Evolutionary conservation across 371 early-diverging fungal species (phyloP), one percentile per base, ranked within the genome.

Genomic region (Apophysomyces sp.): DNA sequence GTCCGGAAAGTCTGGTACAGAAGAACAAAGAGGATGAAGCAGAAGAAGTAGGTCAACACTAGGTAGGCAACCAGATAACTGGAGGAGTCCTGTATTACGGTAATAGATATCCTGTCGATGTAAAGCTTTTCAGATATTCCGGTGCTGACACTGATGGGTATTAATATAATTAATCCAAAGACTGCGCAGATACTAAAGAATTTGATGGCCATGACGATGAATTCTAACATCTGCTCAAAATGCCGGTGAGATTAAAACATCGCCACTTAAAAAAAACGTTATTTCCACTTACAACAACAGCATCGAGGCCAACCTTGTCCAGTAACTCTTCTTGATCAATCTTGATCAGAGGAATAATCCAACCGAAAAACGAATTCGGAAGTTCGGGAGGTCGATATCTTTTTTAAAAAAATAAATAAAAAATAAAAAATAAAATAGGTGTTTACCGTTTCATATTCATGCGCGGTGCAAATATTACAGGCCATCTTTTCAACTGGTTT

Each of bases 221-320:
- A 80, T 30, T 80, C 72, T 11, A 80, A 55, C 69, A 77, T 69
- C 80, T 80, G 60, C 9, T 37, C 55, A 57, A n/a, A 57, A 37
- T n/a, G n/a, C n/a, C n/a, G n/a, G n/a, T n/a, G n/a, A n/a, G n/a
- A n/a, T n/a, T n/a, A n/a, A n/a, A n/a, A n/a, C n/a, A n/a, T n/a
- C n/a, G n/a, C n/a, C n/a, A n/a, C n/a, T n/a, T n/a, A n/a, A n/a
- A n/a, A n/a, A n/a, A n/a, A n/a, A n/a, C n/a, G n/a, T 62, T 27
- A 30, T 3, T 34, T 6, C 31, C 32, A 28, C 61, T 69, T 73
- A 77, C 82, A 74, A 89, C 74, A 27, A 87, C 84, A 6, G 89
- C 88, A 65, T 89, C 89, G 21, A 89, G 66, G 13, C 89, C 89
- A 31, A 88, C 83, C 53, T 84, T 80, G 24, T 81, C 65, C 18